Conservation (phyloP, 768 basidiomycete genomes). For the Fomitopsis serialis region DNA sequence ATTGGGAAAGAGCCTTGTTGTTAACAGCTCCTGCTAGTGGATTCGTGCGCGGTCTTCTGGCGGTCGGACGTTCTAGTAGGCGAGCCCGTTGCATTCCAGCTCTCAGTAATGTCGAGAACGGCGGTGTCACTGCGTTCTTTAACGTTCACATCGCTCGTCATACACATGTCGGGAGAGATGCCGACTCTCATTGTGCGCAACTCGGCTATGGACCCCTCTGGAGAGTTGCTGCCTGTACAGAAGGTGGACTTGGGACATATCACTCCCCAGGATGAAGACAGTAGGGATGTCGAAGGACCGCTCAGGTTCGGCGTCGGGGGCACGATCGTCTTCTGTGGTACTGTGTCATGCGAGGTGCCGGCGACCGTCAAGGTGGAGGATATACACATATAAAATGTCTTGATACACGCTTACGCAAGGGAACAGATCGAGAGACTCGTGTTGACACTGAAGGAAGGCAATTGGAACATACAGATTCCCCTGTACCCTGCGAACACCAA, state of each 20-base stretch:
- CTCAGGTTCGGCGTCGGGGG: constrained; percentile 56
- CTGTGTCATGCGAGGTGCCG: constrained; percentile 45
- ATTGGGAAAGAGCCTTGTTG: constrained; percentile 1
- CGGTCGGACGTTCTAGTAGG: constrained; percentile 51
- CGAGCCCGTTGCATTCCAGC: constrained; percentile 67
- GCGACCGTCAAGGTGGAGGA: constrained; percentile 45
- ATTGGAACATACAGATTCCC: constrained; percentile 65
- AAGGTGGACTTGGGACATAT: constrained; percentile 43
- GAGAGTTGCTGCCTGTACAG: constrained; percentile 23
- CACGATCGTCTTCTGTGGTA: constrained; percentile 57
- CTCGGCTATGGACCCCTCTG: constrained; percentile 8
- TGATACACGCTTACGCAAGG: neutral
- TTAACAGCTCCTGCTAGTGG: constrained; percentile 41
- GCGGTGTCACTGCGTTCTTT: constrained; percentile 47
- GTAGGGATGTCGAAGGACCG: constrained; percentile 29
- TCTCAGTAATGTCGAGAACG: constrained; percentile 52
- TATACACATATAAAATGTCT: neutral
- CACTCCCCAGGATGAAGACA: constrained; percentile 10
- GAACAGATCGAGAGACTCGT: constrained; percentile 38
- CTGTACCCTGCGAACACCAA: constrained; percentile 33
- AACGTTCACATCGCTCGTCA: constrained; percentile 52
- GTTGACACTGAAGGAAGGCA: constrained; percentile 49
- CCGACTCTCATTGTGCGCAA: constrained; percentile 51
- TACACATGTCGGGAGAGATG: constrained; percentile 51
- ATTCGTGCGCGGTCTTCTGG: constrained; percentile 70